These are phyloP conservation scores for Spiromastix sp. DNA, from an alignment of 2,329 filamentous ascomycete genomes.

Conservation along the genomic window DNA sequence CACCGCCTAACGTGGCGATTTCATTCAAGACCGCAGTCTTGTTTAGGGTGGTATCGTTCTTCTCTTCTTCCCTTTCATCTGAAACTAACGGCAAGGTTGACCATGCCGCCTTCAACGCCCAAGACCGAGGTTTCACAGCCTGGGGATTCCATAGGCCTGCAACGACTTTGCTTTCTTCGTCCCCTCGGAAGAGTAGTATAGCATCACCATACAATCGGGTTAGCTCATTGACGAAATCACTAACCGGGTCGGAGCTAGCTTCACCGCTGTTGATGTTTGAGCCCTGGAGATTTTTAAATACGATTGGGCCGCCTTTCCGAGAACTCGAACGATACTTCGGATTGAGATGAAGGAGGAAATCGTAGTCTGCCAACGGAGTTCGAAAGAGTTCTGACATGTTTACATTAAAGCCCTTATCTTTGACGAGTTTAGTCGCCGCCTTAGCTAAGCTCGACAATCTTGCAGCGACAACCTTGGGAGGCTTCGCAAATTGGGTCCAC, in stretches of 20 bases:
- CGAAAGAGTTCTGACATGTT: constrained; percentile 57
- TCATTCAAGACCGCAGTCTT: constrained; percentile 32
- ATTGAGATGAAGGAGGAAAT: constrained; percentile 69
- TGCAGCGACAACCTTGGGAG: constrained; percentile 71
- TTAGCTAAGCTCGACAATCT: constrained; percentile 74
- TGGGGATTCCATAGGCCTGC: constrained; percentile 57
- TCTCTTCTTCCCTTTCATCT: constrained; percentile 8
- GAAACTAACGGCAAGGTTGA: constrained; percentile 21
- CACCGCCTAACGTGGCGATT: constrained; percentile 44
- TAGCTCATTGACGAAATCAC: constrained; percentile 58
- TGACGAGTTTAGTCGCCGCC: constrained; percentile 57
- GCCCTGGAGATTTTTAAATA: constrained; percentile 72
- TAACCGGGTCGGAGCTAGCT: constrained; percentile 50
- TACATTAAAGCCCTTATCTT: constrained; percentile 42
- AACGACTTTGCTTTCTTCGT: constrained; percentile 45
- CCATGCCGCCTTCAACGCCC: constrained; percentile 28
- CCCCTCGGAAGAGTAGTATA: constrained; percentile 71
- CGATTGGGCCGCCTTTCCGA: constrained; percentile 15
- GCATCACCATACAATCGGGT: constrained; percentile 55
- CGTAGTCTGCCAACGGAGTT: constrained; percentile 65
- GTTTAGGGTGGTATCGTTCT: constrained; percentile 25
- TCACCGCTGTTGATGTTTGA: constrained; percentile 30
- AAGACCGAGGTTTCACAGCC: constrained; percentile 19
- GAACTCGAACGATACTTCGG: constrained; percentile 38
- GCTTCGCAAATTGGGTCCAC: constrained; percentile 61